Evolutionary conservation across 2,329 filamentous ascomycete genomes (phyloP), one percentile per base, ranked within the genome.

Genomic region (Raffaelea arxii): DNA sequence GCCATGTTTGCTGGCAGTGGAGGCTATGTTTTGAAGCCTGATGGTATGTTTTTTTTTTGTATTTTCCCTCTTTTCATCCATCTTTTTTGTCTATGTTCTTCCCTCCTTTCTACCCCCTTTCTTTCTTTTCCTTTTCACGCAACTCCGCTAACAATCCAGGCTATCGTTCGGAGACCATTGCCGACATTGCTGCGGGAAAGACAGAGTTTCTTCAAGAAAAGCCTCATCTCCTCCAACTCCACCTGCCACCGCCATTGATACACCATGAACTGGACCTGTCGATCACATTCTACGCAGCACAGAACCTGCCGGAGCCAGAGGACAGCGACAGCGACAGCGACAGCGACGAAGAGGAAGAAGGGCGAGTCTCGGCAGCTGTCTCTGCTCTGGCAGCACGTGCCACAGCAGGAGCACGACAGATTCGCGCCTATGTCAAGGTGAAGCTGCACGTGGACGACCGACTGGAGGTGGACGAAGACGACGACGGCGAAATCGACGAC

Each of bases 11-110:
- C 80, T 2, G 85, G 83, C 11, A 86, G 85, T 1, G 74, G 74
- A n/a, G 90, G 90, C 21, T 96, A 89, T 69, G 80, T 92, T 2
- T 71, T 94, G 36, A 96, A 96, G 63, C 90, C 90, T 0, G 67
- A 75, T 52, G 86, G 84, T 72, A 58, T 38, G 57, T 21, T 14
- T 7, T 10, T 6, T 10, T 30, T 3, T 9, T 22, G 18, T 4
- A 19, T 24, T 19, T n/a, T 30, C n/a, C 3, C 12, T 10, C 16
- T 25, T 12, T 4, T 38, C 14, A 38, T 21, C 19, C 21, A 12
- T 18, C n/a, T 4, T 27, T 23, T 6, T 21, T 2, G 4, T n/a
- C 6, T 24, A 41, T n/a, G n/a, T n/a, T n/a, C n/a, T n/a, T n/a
- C n/a, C n/a, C n/a, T n/a, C n/a, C n/a, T n/a, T n/a, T n/a, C n/a